phyloP scores from a whole-genome alignment of 192 early-diverging fungal genomes.

The Coemansia sp. region DNA sequence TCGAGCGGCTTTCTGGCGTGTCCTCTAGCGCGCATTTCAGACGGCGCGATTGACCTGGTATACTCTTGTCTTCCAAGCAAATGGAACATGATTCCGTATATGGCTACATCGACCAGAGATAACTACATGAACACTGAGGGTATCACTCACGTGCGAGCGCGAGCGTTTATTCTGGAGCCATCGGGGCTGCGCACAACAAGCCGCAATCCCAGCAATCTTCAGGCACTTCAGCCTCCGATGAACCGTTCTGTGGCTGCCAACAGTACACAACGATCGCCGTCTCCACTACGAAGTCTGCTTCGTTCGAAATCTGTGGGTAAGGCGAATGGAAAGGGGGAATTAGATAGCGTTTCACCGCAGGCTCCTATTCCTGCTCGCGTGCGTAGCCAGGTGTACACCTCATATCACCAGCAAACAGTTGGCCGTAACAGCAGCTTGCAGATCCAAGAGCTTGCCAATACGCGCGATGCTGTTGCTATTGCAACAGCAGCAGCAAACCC shows the following conservation, averaged over 20 bases:
- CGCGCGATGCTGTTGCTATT: not conserved
- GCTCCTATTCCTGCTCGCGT: slow-evolving; percentile 44
- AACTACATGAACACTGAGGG: slow-evolving; percentile 52
- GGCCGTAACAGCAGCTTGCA: slow-evolving; percentile 24
- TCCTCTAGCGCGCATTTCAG: slow-evolving; percentile 50
- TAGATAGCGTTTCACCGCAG: slow-evolving; percentile 11
- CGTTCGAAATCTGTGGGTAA: slow-evolving; percentile 14
- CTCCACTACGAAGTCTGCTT: slow-evolving; percentile 21
- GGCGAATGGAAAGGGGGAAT: not conserved
- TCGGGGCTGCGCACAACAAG: slow-evolving; percentile 48
- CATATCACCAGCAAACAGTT: slow-evolving; percentile 42
- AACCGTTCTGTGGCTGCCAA: not conserved
- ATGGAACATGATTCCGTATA: slow-evolving; percentile 42
- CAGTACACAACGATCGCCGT: slow-evolving; percentile 14
- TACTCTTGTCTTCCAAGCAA: slow-evolving; percentile 50
- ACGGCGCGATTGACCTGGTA: slow-evolving; percentile 57
- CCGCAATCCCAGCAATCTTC: slow-evolving; percentile 18
- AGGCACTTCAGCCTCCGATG: slow-evolving; percentile 17
- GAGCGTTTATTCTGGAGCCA: slow-evolving; percentile 63
- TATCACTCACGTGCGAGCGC: slow-evolving; percentile 47
- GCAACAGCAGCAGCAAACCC: not conserved
- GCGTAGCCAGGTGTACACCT: slow-evolving; percentile 45
- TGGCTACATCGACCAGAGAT: slow-evolving; percentile 47
- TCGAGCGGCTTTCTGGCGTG: slow-evolving; percentile 55
- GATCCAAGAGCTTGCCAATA: slow-evolving; percentile 17